Evolutionary conservation across 257 asterid genomes (phyloP).

Genomic region (Capsicum chinense): DNA sequence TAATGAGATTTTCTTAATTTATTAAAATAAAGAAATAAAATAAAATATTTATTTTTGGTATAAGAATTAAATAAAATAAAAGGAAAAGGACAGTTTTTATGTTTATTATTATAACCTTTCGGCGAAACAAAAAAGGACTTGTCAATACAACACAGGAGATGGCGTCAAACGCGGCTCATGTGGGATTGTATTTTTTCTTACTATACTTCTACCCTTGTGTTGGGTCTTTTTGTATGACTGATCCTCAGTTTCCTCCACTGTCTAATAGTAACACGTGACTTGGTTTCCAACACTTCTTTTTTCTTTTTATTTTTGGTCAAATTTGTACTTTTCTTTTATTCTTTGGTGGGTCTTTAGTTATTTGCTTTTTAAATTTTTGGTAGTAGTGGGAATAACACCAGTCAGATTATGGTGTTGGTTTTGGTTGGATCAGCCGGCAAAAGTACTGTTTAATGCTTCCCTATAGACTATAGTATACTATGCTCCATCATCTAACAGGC

Average conservation of each 20-base stretch:
- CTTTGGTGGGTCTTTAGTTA: too few relatives aligned
- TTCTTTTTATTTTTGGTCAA: neutral
- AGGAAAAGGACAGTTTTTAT: too few relatives aligned
- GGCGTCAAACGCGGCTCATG: slow-evolving; percentile 26
- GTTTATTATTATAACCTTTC: slow-evolving; percentile 3
- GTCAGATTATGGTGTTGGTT: neutral
- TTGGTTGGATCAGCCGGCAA: neutral
- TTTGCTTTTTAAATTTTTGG: neutral
- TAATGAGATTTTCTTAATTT: too few relatives aligned
- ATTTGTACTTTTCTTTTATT: neutral
- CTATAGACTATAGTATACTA: neutral
- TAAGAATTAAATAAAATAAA: too few relatives aligned
- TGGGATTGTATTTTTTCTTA: neutral
- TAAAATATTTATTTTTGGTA: too few relatives aligned
- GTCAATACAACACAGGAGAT: slow-evolving; percentile 8
- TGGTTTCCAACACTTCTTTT: neutral
- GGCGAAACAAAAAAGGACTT: neutral
- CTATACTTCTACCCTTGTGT: neutral
- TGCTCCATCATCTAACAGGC: neutral
- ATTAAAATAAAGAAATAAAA: too few relatives aligned
- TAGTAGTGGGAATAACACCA: neutral
- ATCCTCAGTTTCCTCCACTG: neutral
- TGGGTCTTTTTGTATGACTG: slow-evolving; percentile 5
- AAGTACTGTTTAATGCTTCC: neutral
- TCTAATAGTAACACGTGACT: neutral